Evolutionary conservation across 139 green algal genomes (phyloP), one percentile per base, ranked within the genome.

Genomic region (Coccomyxa sp.): DNA sequence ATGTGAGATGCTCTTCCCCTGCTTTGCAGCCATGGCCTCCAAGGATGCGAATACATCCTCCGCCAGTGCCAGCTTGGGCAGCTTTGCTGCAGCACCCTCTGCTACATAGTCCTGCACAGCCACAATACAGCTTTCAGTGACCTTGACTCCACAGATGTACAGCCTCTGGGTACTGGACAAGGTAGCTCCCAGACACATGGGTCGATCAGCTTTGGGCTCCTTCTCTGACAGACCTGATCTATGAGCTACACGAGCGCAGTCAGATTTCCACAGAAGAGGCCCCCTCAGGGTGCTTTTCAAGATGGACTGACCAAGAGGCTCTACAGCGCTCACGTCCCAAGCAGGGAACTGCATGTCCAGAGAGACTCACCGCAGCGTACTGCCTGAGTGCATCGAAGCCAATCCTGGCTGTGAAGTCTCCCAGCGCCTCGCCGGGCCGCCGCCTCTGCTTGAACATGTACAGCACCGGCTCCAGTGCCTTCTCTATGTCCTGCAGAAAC

Each of bases 391-490:
- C 79, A 33, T 86, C 79, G 82, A 89, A 91, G 16, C 91, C 91
- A 0, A 94, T 54, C 74, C 96, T 88, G 5, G 89, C 87, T 38
- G 74, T 82, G 80, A 97, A 99, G 86, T 98, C 94, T 55, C 96
- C 96, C 75, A 99, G 95, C 7, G 39, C 68, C 88, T 99, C 96
- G n/a, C 44, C 74, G 1, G 40, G 39, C 31, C 83, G 74, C 71
- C 85, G 82, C 74, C 79, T 70, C 77, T 85, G 76, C 76, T 84
- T 92, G 77, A 88, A 99, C 31, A 89, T 79, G 35, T 81, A 84
- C 44, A 99, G 92, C 16, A 99, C 78, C 31, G 97, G 95, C 89
- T 99, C 95, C 55, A 99, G 84, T 54, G 89, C 93, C 14, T 86
- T 78, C 91, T 99, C 97, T 73, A 99, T 78, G 78, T 99, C 91